phyloP scores from a whole-genome alignment of 129 eudicot genomes.

The Smallanthus sonchifolius region DNA sequence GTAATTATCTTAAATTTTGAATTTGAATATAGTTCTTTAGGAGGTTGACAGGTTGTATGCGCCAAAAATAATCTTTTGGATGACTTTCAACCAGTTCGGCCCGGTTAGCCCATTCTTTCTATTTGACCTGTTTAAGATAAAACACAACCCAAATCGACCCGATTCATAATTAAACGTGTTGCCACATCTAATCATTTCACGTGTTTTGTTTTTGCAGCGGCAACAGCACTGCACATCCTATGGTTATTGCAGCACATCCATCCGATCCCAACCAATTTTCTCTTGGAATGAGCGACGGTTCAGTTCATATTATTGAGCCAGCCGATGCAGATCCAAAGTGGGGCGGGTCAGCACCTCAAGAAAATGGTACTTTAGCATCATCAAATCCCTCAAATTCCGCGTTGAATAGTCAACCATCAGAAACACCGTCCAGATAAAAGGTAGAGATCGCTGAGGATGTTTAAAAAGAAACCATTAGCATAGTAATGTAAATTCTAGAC shows the following conservation, averaged over 20 bases:
- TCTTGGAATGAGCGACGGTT: conserved; percentile 81
- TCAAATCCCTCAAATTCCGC: conserved; percentile 74
- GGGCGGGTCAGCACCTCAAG: conserved; percentile 57
- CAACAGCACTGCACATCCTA: conserved; percentile 52
- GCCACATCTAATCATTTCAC: neutral
- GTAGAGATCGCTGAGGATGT: conserved; percentile 15
- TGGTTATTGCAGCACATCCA: conserved; percentile 76
- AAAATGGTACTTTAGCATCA: conserved; percentile 46
- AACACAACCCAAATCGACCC: too few species aligned
- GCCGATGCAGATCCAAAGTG: conserved; percentile 70
- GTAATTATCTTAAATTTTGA: too few species aligned
- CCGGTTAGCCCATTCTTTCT: too few species aligned
- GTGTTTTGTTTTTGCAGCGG: conserved; percentile 34
- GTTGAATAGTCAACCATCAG: conserved; percentile 76
- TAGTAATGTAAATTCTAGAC: conserved; percentile 26
- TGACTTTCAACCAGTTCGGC: too few species aligned
- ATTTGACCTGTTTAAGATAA: too few species aligned
- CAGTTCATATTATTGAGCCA: conserved; percentile 76
- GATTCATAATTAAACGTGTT: too few species aligned
- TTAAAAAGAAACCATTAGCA: conserved; percentile 6
- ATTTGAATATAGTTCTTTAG: too few species aligned
- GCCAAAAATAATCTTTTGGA: too few species aligned
- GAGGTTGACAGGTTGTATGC: too few species aligned
- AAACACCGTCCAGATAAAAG: conserved; percentile 80
- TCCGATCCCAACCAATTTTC: conserved; percentile 70